phyloP scores from a whole-genome alignment of 2,329 filamentous ascomycete species.

The Colletotrichum chrysophilum region DNA sequence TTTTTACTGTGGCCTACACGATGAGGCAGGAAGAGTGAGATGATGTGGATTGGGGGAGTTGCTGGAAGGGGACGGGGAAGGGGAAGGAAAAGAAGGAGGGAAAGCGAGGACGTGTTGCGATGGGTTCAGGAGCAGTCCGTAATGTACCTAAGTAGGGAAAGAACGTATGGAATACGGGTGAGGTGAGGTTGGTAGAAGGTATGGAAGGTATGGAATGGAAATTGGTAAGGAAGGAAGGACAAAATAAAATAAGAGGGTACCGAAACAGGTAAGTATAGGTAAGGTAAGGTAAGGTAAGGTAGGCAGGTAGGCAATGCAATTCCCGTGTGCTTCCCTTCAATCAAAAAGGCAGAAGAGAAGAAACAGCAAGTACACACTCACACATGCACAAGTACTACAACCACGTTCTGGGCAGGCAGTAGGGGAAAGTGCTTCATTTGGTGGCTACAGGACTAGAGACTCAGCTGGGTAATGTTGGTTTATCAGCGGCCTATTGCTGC shows the following conservation, averaged over 20 bases:
- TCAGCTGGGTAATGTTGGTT: background rate
- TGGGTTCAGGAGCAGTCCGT: background rate
- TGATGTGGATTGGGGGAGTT: background rate
- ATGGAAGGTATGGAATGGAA: background rate
- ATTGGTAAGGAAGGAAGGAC: background rate
- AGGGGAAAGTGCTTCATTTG: slow-evolving; percentile 7
- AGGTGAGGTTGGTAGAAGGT: background rate
- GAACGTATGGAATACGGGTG: background rate
- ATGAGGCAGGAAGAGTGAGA: background rate
- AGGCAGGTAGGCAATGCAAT: background rate
- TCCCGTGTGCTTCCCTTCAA: background rate
- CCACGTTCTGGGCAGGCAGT: background rate
- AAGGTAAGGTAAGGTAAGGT: background rate
- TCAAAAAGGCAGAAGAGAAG: background rate
- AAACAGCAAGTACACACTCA: background rate
- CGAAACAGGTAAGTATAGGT: background rate
- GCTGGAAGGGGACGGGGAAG: background rate
- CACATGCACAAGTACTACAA: background rate
- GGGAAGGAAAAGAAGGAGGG: background rate
- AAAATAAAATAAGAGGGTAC: background rate
- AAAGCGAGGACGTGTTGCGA: background rate
- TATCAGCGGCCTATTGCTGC: background rate
- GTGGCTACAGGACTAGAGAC: slow-evolving; percentile 1
- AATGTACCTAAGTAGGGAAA: background rate
- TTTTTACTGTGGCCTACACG: background rate